Evolutionary conservation across 805 yeast species (phyloP), one percentile per base, ranked within the genome.

Genomic region (Saccharomycopsis synnaedendra): DNA sequence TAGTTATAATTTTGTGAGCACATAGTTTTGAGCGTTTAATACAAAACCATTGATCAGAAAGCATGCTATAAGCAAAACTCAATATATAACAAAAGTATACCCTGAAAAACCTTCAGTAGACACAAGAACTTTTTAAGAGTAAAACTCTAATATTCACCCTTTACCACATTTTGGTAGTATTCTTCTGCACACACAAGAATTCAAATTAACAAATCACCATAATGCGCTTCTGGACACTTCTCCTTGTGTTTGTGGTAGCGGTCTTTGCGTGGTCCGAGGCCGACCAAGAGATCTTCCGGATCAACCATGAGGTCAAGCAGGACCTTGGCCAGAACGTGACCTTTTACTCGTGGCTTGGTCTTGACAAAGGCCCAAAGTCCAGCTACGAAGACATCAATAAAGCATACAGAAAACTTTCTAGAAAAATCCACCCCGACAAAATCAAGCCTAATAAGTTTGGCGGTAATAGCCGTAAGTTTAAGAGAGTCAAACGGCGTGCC

Each of bases 361-460:
- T 82, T 31, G 62, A 69, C 5, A 35, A 47, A 39, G 57, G 63
- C n/a, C 49, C 63, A 4, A 64, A 68, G 33, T 67, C 82, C 1
- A 62, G 72, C 0, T 58, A 66, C 38, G 75, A 75, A 37, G 80
- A 80, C 52, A 76, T 84, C 44, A 68, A 68, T 46, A 77, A 75
- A 55, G 82, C 84, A 28, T 82, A 84, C 65, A 78, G 85, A 59
- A 81, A 77, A 56, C 60, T 82, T 33, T 80, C 95, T 3, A 70
- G 82, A 45, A 70, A 69, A 53, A 70, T 83, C 55, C 98, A 90
- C 60, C 98, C 98, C 0, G 98, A 90, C 64, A 88, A 90, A 62
- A 63, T 65, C 32, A 65, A 63, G 44, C 65, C 65, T 41, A 62
- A 60, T 48, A 70, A 68, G 47, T 71, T 66, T 40, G 48, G 45